A percentile compares a stretch with the other conserved stretches of the same genome.
Evolutionary conservation across 805 yeast species (phyloP).

Genomic region (Tetrapisispora taiwanensis): DNA sequence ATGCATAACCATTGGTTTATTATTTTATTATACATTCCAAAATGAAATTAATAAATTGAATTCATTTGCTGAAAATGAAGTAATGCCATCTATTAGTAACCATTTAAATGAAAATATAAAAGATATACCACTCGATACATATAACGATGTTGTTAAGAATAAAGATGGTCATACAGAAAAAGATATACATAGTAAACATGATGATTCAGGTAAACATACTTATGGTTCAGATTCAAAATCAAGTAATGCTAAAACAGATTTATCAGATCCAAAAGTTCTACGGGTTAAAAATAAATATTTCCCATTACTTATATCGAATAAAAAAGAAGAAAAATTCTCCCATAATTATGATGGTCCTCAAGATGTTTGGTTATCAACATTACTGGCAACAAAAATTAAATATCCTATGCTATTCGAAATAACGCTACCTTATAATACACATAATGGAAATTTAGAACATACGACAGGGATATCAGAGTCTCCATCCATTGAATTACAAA

Average conservation of each 20-base stretch:
- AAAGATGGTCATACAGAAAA: neutral
- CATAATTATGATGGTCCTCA: slow-evolving; percentile 6
- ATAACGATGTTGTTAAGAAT: neutral
- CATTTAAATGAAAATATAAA: neutral
- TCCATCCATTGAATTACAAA: neutral
- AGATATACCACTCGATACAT: neutral
- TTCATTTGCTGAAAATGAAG: slow-evolving; percentile 29
- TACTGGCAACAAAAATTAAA: slow-evolving; percentile 15
- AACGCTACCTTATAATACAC: slow-evolving; percentile 11
- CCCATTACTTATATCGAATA: slow-evolving; percentile 26
- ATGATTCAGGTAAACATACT: neutral
- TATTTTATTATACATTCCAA: slow-evolving; percentile 29
- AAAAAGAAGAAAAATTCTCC: slow-evolving; percentile 14
- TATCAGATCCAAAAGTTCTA: slow-evolving; percentile 16
- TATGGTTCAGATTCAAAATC: neutral
- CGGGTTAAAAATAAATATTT: slow-evolving; percentile 32
- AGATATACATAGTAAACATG: neutral
- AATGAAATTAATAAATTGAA: slow-evolving; percentile 29
- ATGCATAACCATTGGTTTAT: slow-evolving; percentile 20
- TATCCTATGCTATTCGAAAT: slow-evolving; percentile 22
- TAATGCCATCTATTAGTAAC: slow-evolving; percentile 23
- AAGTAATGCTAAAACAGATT: slow-evolving; percentile 1
- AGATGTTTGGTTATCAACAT: slow-evolving; percentile 4
- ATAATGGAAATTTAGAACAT: neutral
- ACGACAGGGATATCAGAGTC: neutral